phyloP scores from a whole-genome alignment of 441 rosid species.

The Mallotus repandus region DNA sequence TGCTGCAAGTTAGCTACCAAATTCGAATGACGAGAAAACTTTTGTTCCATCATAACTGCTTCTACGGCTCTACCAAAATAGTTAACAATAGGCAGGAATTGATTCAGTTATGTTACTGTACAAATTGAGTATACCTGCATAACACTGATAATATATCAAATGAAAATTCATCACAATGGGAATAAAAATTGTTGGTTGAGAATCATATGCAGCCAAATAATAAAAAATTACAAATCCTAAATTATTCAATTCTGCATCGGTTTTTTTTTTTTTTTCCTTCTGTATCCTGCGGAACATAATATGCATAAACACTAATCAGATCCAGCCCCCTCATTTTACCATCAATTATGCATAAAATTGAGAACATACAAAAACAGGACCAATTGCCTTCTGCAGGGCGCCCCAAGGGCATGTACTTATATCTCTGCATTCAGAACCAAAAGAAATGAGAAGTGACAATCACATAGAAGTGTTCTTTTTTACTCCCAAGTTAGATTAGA shows the following conservation, averaged over 20 bases:
- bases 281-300: neutral
- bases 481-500: too few relatives aligned
- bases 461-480: too few relatives aligned
- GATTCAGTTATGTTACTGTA: constrained; percentile 29
- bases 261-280: neutral
- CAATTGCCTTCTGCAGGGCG: too few relatives aligned
- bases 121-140: constrained; percentile 31
- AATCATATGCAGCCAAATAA: neutral
- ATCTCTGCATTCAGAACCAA: too few relatives aligned
- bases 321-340: too few relatives aligned
- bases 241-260: too few relatives aligned
- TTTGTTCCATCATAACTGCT: neutral
- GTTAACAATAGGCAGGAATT: neutral
- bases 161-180: neutral
- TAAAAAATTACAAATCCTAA: neutral
- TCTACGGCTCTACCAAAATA: constrained; percentile 1
- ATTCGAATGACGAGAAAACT: neutral
- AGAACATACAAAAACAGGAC: too few relatives aligned
- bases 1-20: constrained; percentile 13
- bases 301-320: too few relatives aligned
- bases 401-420: too few relatives aligned
- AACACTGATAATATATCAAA: neutral
- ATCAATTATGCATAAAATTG: too few relatives aligned
- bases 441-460: too few relatives aligned
- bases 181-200: neutral